Evolutionary conservation across 495 filamentous ascomycete genomes (phyloP), one percentile per base, ranked within the genome.

Genomic region (Parathielavia appendiculata): DNA sequence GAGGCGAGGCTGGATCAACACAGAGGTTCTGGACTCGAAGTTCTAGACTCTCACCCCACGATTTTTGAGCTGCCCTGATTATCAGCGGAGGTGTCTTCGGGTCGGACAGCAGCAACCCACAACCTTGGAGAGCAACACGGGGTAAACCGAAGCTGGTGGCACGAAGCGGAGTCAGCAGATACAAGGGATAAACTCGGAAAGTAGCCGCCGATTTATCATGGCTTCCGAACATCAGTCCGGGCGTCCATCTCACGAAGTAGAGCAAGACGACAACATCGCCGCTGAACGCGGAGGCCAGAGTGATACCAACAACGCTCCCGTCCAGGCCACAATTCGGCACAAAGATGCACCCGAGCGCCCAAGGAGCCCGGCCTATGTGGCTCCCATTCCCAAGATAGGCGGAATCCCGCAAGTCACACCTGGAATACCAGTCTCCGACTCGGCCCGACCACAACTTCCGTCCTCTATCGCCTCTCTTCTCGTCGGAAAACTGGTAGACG

Each of bases 401-500:
- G 59, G 49, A 52, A 67, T 69, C 13, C 58, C 63, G 0, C 45
- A 51, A 8, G 44, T 64, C 23, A 51, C 63, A 12, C 59, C 63
- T 10, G 63, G 60, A 10, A 68, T 70, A 43, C 54, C 45, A 13
- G 16, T 66, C 34, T 38, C 56, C 4, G 11, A 55, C 9, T 22
- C 59, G 0, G 57, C 53, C 11, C 62, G 70, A 0, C 70, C 69
- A 26, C 50, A 63, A 13, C 55, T 73, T 3, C 66, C 67, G 11
- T 39, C 62, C 9, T 62, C 50, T 30, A 58, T 86, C 79, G 61
- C 79, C 68, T 41, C 81, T 71, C 63, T 84, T 79, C 71, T 93
- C 79, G 58, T 84, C 81, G 70, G 86, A 80, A 61, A 88, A 86
- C 71, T 87, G 81, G 71, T 89, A 79, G 60, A 92, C 77, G 61